These are phyloP conservation scores for Phytophthora megakarya DNA, from an alignment of 352 stramenopile genomes.

Conservation along the genomic window DNA sequence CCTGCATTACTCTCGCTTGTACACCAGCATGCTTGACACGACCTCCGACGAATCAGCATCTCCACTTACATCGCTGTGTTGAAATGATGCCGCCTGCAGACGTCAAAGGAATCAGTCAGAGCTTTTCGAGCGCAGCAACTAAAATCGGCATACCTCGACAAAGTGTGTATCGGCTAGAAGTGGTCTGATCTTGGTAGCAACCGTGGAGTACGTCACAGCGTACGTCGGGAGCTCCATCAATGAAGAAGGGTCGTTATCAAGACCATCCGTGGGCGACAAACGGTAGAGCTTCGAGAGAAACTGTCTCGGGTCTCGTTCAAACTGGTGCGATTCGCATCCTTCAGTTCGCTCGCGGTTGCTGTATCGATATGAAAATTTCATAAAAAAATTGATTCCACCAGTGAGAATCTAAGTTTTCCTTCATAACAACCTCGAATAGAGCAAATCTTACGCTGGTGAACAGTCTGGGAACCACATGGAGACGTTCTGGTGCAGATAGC, in stretches of 20 bases:
- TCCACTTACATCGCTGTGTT: slow-evolving; percentile 71
- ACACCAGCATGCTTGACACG: slow-evolving; percentile 72
- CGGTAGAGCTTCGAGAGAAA: slow-evolving; percentile 66
- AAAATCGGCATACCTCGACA: slow-evolving; percentile 43
- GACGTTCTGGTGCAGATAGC: slow-evolving; percentile 81
- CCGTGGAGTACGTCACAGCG: slow-evolving; percentile 70
- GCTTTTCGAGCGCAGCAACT: background rate
- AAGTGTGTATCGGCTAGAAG: slow-evolving; percentile 56
- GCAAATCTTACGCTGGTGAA: slow-evolving; percentile 61
- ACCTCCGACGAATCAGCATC: slow-evolving; percentile 68
- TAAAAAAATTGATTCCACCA: no score
- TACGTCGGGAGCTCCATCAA: slow-evolving; percentile 55
- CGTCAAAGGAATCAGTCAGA: slow-evolving; percentile 14
- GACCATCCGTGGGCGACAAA: slow-evolving; percentile 36
- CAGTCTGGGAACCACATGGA: slow-evolving; percentile 89
- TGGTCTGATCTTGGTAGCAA: slow-evolving; percentile 48
- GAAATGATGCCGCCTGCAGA: slow-evolving; percentile 56
- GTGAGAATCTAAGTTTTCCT: no score
- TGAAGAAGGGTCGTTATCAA: slow-evolving; percentile 19
- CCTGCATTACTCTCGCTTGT: slow-evolving; percentile 39
- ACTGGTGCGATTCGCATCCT: slow-evolving; percentile 70
- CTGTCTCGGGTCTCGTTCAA: slow-evolving; percentile 55
- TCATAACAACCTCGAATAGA: background rate
- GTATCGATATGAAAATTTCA: slow-evolving; percentile 6
- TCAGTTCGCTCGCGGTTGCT: slow-evolving; percentile 65